A percentile compares a stretch with the other conserved stretches of the same genome.
These are phyloP conservation scores for Mycosarcoma mackinlayi DNA, from an alignment of 1,284 basidiomycete genomes.

Conservation along the genomic window DNA sequence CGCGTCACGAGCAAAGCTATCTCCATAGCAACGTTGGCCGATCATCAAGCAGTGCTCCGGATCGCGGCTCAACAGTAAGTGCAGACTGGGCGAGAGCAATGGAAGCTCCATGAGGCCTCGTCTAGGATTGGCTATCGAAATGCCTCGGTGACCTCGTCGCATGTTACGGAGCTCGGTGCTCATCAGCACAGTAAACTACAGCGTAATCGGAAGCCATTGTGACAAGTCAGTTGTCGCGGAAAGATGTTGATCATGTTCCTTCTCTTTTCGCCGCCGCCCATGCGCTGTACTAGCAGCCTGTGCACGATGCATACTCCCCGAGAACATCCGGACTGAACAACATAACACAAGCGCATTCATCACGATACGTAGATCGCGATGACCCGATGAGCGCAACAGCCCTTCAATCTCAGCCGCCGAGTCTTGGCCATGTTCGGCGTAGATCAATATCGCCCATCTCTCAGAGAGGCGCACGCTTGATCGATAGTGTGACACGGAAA, in stretches of 20 bases:
- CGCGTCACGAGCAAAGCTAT: not conserved
- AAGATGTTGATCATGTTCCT: constrained; percentile 23
- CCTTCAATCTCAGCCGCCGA: not conserved
- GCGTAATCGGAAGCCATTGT: no score
- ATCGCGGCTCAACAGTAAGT: constrained; percentile 34
- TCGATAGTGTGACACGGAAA: not conserved
- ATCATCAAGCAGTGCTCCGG: not conserved
- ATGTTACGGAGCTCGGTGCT: no score
- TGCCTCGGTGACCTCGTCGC: not conserved
- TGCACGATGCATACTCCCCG: constrained; percentile 2
- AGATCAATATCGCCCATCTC: constrained; percentile 19
- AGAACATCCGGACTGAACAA: constrained; percentile 3
- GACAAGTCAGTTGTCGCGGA: not conserved
- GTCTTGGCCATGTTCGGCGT: not conserved
- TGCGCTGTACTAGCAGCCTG: constrained; percentile 7
- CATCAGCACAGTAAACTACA: no score
- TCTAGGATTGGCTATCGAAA: constrained; percentile 7
- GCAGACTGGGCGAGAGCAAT: constrained; percentile 11
- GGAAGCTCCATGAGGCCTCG: constrained; percentile 3
- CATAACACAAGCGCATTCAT: not conserved
- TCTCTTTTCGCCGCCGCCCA: constrained; percentile 2
- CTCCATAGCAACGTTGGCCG: not conserved
- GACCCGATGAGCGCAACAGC: constrained; percentile 1
- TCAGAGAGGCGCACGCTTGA: not conserved
- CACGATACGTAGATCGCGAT: constrained; percentile 24